A percentile compares a stretch with the other conserved stretches of the same genome.
Evolutionary conservation across 2,329 filamentous ascomycete species (phyloP).

Genomic region (Trematosphaeria pertusa): DNA sequence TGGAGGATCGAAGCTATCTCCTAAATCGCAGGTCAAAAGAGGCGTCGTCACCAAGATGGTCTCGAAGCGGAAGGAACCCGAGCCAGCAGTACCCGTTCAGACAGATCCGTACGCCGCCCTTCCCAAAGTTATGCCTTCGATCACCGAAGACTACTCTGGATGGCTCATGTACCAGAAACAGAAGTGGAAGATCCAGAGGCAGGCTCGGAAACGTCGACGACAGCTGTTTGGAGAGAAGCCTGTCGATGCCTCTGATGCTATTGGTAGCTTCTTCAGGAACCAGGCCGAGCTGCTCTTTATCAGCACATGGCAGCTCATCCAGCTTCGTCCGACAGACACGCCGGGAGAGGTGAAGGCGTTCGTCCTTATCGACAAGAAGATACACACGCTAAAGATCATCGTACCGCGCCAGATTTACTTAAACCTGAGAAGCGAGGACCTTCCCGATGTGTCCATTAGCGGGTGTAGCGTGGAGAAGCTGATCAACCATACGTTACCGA

Average conservation of each 20-base stretch:
- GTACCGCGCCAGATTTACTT: slow-evolving; percentile 90
- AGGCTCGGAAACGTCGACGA: slow-evolving; percentile 81
- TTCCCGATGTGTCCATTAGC: slow-evolving; percentile 86
- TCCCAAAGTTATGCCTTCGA: slow-evolving; percentile 82
- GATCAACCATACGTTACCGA: slow-evolving; percentile 89
- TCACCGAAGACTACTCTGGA: slow-evolving; percentile 83
- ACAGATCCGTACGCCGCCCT: slow-evolving; percentile 82
- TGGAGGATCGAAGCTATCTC: slow-evolving; percentile 62
- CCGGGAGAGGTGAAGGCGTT: slow-evolving; percentile 88
- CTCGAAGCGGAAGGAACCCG: slow-evolving; percentile 58
- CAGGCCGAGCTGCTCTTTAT: slow-evolving; percentile 90
- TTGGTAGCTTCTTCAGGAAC: slow-evolving; percentile 82
- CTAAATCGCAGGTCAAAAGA: slow-evolving; percentile 48
- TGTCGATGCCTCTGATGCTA: slow-evolving; percentile 63
- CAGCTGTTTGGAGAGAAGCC: slow-evolving; percentile 92
- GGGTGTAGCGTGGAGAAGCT: slow-evolving; percentile 92
- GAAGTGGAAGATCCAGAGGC: slow-evolving; percentile 98
- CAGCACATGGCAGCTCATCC: slow-evolving; percentile 93
- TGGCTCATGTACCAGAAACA: slow-evolving; percentile 96
- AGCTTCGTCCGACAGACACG: slow-evolving; percentile 80
- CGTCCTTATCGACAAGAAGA: slow-evolving; percentile 90
- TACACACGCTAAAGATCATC: slow-evolving; percentile 86
- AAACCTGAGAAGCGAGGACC: slow-evolving; percentile 84
- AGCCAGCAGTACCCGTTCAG: slow-evolving; percentile 60
- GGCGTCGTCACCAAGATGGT: slow-evolving; percentile 53